These are phyloP conservation scores for Fusarium hainanense DNA, from an alignment of 2,329 filamentous ascomycete genomes.

Conservation along the genomic window DNA sequence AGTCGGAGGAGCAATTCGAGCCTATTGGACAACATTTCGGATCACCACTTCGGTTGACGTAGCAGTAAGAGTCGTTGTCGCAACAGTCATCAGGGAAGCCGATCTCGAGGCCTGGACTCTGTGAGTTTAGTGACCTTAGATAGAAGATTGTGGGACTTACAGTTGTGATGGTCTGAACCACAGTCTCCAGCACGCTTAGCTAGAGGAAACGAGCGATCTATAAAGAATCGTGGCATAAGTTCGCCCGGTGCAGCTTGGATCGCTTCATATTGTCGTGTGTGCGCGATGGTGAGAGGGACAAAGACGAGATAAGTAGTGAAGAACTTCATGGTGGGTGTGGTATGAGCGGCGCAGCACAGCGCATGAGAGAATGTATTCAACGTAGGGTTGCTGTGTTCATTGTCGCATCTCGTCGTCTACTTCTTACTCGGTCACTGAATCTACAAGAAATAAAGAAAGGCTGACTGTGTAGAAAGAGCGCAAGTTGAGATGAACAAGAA, in stretches of 20 bases:
- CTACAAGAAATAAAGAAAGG: background rate
- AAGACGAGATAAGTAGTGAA: conserved; percentile 13
- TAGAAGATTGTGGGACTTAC: conserved; percentile 39
- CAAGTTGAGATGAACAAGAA: conserved; percentile 26
- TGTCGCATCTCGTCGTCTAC: conserved; percentile 11
- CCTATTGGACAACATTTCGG: conserved; percentile 58
- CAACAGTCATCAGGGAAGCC: conserved; percentile 55
- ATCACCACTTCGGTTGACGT: conserved; percentile 50
- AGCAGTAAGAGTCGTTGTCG: conserved; percentile 58
- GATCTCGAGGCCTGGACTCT: conserved; percentile 55
- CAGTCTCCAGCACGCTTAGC: conserved; percentile 46
- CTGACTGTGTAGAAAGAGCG: background rate
- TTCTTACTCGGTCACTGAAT: background rate
- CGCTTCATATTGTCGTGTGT: conserved; percentile 36
- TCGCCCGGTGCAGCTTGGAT: conserved; percentile 42
- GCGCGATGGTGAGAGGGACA: conserved; percentile 26
- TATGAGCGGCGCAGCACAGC: background rate
- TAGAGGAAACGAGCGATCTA: conserved; percentile 46
- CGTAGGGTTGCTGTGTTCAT: conserved; percentile 11
- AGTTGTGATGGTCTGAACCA: conserved; percentile 46
- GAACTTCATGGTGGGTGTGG: conserved; percentile 35
- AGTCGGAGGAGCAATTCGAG: conserved; percentile 54
- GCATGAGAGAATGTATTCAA: background rate
- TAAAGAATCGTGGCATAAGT: conserved; percentile 47
- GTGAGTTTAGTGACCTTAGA: background rate